A percentile compares a stretch with the other conserved stretches of the same genome.
These are phyloP conservation scores for Elaeis guineensis DNA, from an alignment of 176 grass and related monocot species.

Conservation along the genomic window DNA sequence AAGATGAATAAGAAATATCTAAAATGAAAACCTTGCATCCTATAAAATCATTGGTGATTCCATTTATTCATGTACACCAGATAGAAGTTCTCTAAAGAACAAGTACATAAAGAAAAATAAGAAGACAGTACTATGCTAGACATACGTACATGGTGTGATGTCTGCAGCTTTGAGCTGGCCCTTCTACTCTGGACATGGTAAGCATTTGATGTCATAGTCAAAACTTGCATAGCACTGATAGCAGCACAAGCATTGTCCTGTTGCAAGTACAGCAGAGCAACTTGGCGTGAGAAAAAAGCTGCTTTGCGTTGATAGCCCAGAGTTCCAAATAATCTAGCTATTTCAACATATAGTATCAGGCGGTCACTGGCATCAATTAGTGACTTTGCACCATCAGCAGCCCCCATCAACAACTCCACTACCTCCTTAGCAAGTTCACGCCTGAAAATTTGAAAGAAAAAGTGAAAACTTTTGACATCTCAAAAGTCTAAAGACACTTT, in stretches of 20 bases:
- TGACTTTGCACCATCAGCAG: slow-evolving; percentile 96
- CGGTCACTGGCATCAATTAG: slow-evolving; percentile 93
- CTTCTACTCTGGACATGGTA: slow-evolving; percentile 94
- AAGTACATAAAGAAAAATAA: no score
- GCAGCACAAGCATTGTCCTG: slow-evolving; percentile 88
- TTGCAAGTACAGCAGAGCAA: slow-evolving; percentile 94
- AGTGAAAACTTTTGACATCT: no score
- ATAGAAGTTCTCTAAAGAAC: no score
- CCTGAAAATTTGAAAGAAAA: slow-evolving; percentile 35
- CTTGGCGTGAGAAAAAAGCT: slow-evolving; percentile 97
- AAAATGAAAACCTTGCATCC: no score
- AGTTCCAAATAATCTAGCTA: slow-evolving; percentile 87
- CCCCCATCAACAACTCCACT: slow-evolving; percentile 90
- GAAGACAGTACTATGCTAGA: background rate
- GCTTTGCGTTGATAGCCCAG: slow-evolving; percentile 94
- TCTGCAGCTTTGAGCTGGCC: slow-evolving; percentile 29
- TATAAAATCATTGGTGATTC: no score
- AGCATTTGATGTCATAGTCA: slow-evolving; percentile 77
- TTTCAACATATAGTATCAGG: slow-evolving; percentile 90
- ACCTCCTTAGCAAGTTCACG: slow-evolving; percentile 81
- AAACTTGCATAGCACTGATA: slow-evolving; percentile 95
- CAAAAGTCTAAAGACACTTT: background rate
- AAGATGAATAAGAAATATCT: no score
- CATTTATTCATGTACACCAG: no score
- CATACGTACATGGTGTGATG: slow-evolving; percentile 10